Evolutionary conservation across 352 stramenopile genomes (phyloP), one percentile per base, ranked within the genome.

Genomic region (Globisporangium splendens): DNA sequence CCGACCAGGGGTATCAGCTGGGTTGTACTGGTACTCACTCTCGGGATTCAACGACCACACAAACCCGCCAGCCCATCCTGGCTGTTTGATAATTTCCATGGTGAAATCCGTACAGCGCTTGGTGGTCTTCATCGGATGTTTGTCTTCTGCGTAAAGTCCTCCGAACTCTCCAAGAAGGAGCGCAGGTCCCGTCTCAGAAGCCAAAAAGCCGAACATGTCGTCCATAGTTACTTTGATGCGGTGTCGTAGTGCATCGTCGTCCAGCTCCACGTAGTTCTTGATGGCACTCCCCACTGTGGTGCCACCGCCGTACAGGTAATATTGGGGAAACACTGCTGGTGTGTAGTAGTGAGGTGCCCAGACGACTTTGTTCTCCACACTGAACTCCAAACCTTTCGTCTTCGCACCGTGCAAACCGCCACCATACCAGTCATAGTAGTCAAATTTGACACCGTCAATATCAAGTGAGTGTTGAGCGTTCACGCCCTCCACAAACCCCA

Each of bases 341-440:
- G 62, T 73, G 61, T 77, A 75, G 46, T 75, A 77, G 50, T 77
- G 69, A 12, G 69, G 69, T 7, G 69, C 69, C 44, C 63, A 77
- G 8, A 76, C 69, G 20, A 77, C 28, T 41, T 77, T 77, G 50
- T 78, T 17, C 20, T 53, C 43, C 10, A 67, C 31, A 1, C 17
- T 41, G 17, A 78, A 70, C 18, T 65, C 47, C 10, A 76, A 28
- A 0, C 58, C 54, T 21, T 53, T 53, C 1, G 43, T 63, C 54
- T 66, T 68, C 12, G 66, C 70, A 12, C 56, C 63, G 17, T 78
- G 68, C 14, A 78, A 48, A 0, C 70, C 70, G 5, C 70, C 70
- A 31, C 70, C 70, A 56, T 69, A 78, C 70, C 70, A 78, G 39
- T 78, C 70, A 51, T 71, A 74, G 55, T 74, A 77, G 6, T 31